phyloP scores from a whole-genome alignment of 768 basidiomycete genomes.

The Hericium alpestre region DNA sequence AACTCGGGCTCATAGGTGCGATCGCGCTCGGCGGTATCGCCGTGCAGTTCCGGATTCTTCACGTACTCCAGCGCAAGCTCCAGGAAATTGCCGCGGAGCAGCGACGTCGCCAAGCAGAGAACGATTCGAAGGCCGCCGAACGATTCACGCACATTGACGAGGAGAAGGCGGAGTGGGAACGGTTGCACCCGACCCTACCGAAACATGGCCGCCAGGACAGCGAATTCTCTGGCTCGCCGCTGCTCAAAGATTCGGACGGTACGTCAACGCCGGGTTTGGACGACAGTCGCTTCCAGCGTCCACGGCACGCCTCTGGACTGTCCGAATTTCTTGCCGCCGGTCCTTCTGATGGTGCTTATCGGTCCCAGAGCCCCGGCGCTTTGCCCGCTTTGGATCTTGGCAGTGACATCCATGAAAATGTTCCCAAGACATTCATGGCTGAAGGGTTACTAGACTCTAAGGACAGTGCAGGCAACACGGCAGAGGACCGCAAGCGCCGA shows the following conservation, averaged over 20 bases:
- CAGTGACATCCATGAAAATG: conserved; percentile 59
- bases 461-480: conserved; percentile 9
- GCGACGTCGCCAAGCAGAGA: conserved; percentile 59
- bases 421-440: conserved; percentile 58
- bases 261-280: conserved; percentile 31
- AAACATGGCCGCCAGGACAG: conserved; percentile 58
- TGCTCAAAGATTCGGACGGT: conserved; percentile 47
- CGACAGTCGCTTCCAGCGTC: conserved; percentile 45
- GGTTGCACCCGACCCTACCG: conserved; percentile 57
- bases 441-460: conserved; percentile 20
- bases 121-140: conserved; percentile 64
- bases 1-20: conserved; percentile 80
- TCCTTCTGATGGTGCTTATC: conserved; percentile 51
- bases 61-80: conserved; percentile 68
- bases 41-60: conserved; percentile 80
- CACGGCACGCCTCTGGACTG: conserved; percentile 52
- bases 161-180: conserved; percentile 83
- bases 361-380: conserved; percentile 41
- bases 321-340: conserved; percentile 66
- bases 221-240: conserved; percentile 47
- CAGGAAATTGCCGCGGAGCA: conserved; percentile 72
- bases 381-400: conserved; percentile 72
- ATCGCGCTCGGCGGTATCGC: conserved; percentile 79
- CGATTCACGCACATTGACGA: conserved; percentile 51
- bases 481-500: conserved; percentile 55